Evolutionary conservation across 140 eudicot species (phyloP), one percentile per base, ranked within the genome.

Genomic region (Bidens hawaiensis): DNA sequence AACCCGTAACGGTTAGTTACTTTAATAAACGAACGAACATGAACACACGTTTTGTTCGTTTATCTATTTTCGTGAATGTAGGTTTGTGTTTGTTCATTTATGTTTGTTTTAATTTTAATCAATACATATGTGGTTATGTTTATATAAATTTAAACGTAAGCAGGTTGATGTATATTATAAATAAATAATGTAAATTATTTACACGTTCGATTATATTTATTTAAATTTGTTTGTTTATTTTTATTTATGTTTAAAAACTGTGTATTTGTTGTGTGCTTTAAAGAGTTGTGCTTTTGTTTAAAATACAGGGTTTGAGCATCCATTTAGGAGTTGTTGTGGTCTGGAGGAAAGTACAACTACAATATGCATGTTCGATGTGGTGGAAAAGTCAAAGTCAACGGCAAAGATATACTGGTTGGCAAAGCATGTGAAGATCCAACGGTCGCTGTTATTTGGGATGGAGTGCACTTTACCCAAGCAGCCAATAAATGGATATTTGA

Each of bases 311-410:
- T 90, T 90, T 68, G 83, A 46, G 54, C 65, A 74, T 22, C 90
- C 97, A 15, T 61, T 90, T 17, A 62, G 62, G 41, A 84, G 76
- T 26, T 90, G 97, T 67, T 90, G 95, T 63, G 95, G 95, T 12
- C 76, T 54, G 95, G 94, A 23, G 97, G 97, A 38, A 86, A 79
- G 53, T 90, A 83, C 64, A 90, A 90, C 75, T 90, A 38, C 70
- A 76, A 85, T 70, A 46, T 56, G 31, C 66, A 60, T 46, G 17
- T 65, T 42, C 63, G 73, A 24, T 83, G 97, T 73, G 95, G 94
- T 41, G 78, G 78, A 34, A 86, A 71, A 56, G 69, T 25, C 41
- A 71, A 70, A 40, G 71, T 76, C 58, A 77, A 80, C 0, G 95
- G 95, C 11, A 81, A 73, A 46, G 93, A 83, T 57, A 30, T 69